These are phyloP conservation scores for Acer campestre DNA, from an alignment of 345 rosid genomes.

Conservation along the genomic window DNA sequence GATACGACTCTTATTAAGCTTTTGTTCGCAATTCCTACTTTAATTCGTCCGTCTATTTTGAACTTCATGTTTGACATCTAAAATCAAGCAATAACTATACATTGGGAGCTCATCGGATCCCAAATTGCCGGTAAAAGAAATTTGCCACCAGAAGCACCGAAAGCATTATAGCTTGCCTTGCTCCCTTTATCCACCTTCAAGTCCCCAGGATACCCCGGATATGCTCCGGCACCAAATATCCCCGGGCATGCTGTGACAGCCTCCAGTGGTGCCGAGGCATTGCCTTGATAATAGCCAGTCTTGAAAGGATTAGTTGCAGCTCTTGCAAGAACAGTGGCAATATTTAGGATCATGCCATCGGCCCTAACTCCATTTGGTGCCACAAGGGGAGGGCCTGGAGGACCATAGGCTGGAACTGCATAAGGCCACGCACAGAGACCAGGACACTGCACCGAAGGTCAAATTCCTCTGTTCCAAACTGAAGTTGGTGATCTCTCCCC, in stretches of 20 bases:
- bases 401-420: slow-evolving; percentile 27
- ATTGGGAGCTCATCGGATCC: slow-evolving; percentile 11
- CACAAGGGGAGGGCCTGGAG: slow-evolving; percentile 25
- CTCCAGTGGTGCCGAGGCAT: slow-evolving; percentile 29
- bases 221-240: slow-evolving; percentile 32
- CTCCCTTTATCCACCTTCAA: slow-evolving; percentile 19
- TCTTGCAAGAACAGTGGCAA: slow-evolving; percentile 31
- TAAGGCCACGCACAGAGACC: slow-evolving; percentile 35
- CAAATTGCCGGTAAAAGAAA: slow-evolving; percentile 32
- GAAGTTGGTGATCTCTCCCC: too few relatives aligned
- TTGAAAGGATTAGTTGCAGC: slow-evolving; percentile 31
- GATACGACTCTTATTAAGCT: background rate
- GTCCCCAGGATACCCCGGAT: slow-evolving; percentile 32
- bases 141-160: slow-evolving; percentile 18
- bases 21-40: background rate
- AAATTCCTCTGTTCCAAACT: too few relatives aligned
- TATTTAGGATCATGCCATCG: slow-evolving; percentile 26
- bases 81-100: slow-evolving; percentile 18
- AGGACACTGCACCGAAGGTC: slow-evolving; percentile 26
- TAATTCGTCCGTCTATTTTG: background rate
- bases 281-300: slow-evolving; percentile 26
- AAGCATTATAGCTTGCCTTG: slow-evolving; percentile 30
- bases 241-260: slow-evolving; percentile 33
- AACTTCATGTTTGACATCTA: background rate
- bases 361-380: slow-evolving; percentile 29